Evolutionary conservation across 2,329 filamentous ascomycete species (phyloP).

Genomic region (Neonectria punicea): DNA sequence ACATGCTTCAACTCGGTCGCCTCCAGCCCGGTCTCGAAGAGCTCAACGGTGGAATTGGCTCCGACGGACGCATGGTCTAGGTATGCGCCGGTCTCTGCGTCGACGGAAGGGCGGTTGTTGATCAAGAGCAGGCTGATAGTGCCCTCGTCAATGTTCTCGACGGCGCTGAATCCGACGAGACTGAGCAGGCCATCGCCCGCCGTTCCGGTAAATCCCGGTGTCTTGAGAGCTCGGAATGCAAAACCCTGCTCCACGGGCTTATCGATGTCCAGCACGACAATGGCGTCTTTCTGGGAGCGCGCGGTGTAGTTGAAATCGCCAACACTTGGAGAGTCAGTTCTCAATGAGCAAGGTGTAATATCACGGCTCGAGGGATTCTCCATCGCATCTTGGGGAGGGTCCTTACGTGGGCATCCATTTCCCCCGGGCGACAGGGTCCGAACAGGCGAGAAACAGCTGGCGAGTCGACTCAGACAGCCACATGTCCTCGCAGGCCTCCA

Average conservation of each 20-base stretch:
- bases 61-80: slow-evolving; percentile 26
- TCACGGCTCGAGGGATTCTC: no score
- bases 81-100: slow-evolving; percentile 13
- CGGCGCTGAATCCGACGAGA: slow-evolving; percentile 45
- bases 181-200: slow-evolving; percentile 45
- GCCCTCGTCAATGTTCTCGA: slow-evolving; percentile 36
- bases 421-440: slow-evolving; percentile 27
- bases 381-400: neutral
- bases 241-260: slow-evolving; percentile 35
- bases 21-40: slow-evolving; percentile 20
- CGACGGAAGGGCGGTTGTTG: slow-evolving; percentile 31
- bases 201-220: slow-evolving; percentile 43
- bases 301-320: slow-evolving; percentile 41
- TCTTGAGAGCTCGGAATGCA: slow-evolving; percentile 38
- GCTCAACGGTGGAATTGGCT: slow-evolving; percentile 32
- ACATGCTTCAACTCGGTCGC: slow-evolving; percentile 30
- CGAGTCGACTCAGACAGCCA: slow-evolving; percentile 38
- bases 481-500: slow-evolving; percentile 44
- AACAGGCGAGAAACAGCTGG: slow-evolving; percentile 40
- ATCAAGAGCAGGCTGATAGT: slow-evolving; percentile 29
- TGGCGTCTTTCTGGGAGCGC: slow-evolving; percentile 44
- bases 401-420: slow-evolving; percentile 37
- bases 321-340: slow-evolving; percentile 20
- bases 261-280: slow-evolving; percentile 49
- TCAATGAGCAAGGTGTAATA: neutral